Base-by-base conservation (phyloP, 345 rosid genomes). In the Salix brachista region DNA sequence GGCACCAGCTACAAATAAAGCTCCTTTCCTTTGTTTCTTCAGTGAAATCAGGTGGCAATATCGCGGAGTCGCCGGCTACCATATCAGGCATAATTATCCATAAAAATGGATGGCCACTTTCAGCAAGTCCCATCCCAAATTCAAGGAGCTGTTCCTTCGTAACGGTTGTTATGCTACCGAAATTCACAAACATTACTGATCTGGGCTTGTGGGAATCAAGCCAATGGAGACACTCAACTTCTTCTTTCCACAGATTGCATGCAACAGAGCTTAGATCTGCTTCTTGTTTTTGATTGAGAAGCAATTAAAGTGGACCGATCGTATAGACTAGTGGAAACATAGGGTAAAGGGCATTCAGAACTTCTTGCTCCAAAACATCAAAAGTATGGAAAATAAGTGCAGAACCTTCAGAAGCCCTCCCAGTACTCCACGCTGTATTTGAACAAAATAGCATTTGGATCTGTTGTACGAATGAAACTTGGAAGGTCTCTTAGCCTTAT, bases 371-470 rank as follows among this genome's bases (percentile, higher is more conserved):
- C 8, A 74, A 48, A 2, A 34, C 44, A 74, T 74, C 77, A 30
- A 74, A 74, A 18, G 77, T 74, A 56, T 64, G 66, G 41, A 74
- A 68, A 28, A 74, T 74, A 1, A 74, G 0, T n/a, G 58, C 77
- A 25, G 48, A 25, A 42, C 60, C 77, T 64, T 65, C 28, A 46
- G 12, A 23, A 4, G 60, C 32, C 25, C 44, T 73, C 16, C 4
- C n/a, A 23, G 56, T n/a, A n/a, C n/a, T n/a, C n/a, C n/a, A n/a
- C n/a, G n/a, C 32, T 30, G 32, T 30, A 34, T 19, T 9, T 72
- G 17, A 72, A 58, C 4, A 18, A 0, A 56, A 11, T 5, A 19
- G 21, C 74, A 25, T 52, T 6, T 3, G 42, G 9, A 50, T 70
- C 62, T 30, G 23, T 48, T 50, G 25, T 50, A 9, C 39, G 25